Evolutionary conservation across 2,329 filamentous ascomycete species (phyloP).

Genomic region (Fusarium sp.): DNA sequence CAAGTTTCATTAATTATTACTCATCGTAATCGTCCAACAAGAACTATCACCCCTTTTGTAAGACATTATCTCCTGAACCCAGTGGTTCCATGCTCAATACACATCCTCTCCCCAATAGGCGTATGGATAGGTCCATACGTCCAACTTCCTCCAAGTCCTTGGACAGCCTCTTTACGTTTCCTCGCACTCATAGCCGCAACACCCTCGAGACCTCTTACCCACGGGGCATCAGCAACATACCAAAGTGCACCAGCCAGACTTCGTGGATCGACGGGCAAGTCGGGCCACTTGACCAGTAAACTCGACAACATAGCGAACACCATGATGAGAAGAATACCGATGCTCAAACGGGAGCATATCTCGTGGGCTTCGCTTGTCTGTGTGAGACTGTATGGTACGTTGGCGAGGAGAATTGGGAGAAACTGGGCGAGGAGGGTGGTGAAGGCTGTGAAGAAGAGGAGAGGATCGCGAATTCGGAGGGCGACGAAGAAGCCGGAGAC

Average conservation of each 20-base stretch:
- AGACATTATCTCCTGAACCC: constrained; percentile 3
- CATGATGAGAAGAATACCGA: constrained; percentile 53
- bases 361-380: constrained; percentile 50
- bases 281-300: constrained; percentile 53
- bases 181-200: constrained; percentile 28
- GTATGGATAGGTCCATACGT: constrained; percentile 32
- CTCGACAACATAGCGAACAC: constrained; percentile 49
- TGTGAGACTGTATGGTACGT: constrained; percentile 56
- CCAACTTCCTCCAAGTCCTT: constrained; percentile 26
- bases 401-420: constrained; percentile 58
- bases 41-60: fast-evolving
- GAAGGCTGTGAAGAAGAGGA: constrained; percentile 52
- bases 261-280: constrained; percentile 56
- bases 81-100: constrained; percentile 28
- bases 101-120: constrained; percentile 22
- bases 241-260: constrained; percentile 56
- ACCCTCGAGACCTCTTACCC: constrained; percentile 25
- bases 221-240: constrained; percentile 45
- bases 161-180: constrained; percentile 15
- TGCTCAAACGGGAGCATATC: constrained; percentile 52
- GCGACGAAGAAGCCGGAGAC: constrained; percentile 51
- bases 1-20: background rate
- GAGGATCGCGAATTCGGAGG: constrained; percentile 45
- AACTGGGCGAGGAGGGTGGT: constrained; percentile 57
- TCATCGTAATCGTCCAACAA: background rate